These are phyloP conservation scores for Hippophae rhamnoides DNA, from an alignment of 306 rosid genomes.

Conservation along the genomic window DNA sequence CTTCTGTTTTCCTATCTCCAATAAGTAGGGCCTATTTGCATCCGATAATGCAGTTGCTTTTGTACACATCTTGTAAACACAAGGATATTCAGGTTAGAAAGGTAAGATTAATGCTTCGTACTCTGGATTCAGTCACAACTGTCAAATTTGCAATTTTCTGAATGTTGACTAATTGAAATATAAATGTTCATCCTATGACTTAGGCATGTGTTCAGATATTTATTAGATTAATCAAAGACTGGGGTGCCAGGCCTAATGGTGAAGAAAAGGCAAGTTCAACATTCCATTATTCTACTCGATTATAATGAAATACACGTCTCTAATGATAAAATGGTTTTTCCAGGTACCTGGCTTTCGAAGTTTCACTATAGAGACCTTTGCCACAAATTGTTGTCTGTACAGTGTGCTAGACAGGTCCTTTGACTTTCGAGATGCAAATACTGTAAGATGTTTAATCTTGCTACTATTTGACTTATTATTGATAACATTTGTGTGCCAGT, in stretches of 20 bases:
- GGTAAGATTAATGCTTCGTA: constrained; percentile 34
- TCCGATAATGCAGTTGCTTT: constrained; percentile 77
- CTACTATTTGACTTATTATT: neutral
- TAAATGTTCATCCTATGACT: constrained; percentile 17
- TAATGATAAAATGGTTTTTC: neutral
- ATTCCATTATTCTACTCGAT: constrained; percentile 10
- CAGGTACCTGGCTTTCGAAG: constrained; percentile 93
- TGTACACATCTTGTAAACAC: constrained; percentile 74
- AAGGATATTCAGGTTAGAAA: constrained; percentile 81
- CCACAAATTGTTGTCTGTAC: constrained; percentile 81
- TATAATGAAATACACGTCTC: constrained; percentile 4
- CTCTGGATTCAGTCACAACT: constrained; percentile 7
- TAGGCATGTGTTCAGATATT: constrained; percentile 94
- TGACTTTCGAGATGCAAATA: constrained; percentile 83
- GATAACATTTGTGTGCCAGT: too few species aligned
- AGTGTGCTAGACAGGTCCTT: constrained; percentile 89
- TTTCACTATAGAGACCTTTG: constrained; percentile 70
- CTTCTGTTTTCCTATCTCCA: constrained; percentile 75
- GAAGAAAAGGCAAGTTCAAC: constrained; percentile 61
- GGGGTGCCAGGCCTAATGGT: constrained; percentile 65
- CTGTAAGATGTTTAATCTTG: constrained; percentile 51
- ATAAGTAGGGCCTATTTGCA: constrained; percentile 62
- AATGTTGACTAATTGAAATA: neutral
- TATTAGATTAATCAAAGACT: constrained; percentile 72
- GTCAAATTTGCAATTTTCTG: neutral